Percentiles rank a stretch among this genome's conserved stretches.
phyloP scores from a whole-genome alignment of 2,329 filamentous ascomycete genomes.

The Cordyceps tenuipes region DNA sequence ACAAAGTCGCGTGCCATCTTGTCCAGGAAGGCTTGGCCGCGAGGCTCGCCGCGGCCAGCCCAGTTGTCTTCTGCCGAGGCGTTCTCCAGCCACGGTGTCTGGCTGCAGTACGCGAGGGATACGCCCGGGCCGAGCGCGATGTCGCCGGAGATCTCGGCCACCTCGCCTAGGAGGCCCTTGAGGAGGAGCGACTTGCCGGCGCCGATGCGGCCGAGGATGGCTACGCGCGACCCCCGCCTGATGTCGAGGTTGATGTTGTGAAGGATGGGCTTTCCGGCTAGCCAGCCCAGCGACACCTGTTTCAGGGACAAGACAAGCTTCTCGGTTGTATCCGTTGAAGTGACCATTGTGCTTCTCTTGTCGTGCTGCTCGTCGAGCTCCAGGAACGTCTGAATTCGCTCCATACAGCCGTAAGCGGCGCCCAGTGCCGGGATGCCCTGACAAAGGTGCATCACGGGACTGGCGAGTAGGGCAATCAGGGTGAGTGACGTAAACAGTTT shows the following conservation, averaged over 20 bases:
- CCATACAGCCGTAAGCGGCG: slow-evolving; percentile 2
- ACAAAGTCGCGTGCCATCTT: not conserved
- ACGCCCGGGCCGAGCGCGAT: not conserved
- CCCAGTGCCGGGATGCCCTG: not conserved
- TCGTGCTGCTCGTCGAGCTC: not conserved
- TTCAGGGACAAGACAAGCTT: not conserved
- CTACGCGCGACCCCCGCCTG: not conserved
- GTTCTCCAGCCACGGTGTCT: slow-evolving; percentile 3
- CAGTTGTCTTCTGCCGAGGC: slow-evolving; percentile 3
- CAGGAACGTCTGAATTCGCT: not conserved
- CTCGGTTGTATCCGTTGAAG: not conserved
- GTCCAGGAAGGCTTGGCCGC: not conserved
- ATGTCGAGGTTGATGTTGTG: not conserved
- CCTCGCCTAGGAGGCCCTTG: not conserved
- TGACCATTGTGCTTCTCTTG: not conserved
- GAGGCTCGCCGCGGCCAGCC: not conserved
- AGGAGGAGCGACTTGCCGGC: not conserved
- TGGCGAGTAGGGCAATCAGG: not conserved
- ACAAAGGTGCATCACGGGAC: slow-evolving; percentile 1
- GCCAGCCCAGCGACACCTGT: not conserved
- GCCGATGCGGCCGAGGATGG: not conserved
- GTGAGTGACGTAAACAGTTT: not conserved
- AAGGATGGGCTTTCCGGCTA: not conserved
- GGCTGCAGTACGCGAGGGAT: slow-evolving; percentile 1
- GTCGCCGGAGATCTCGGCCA: not conserved